Evolutionary conservation across 495 filamentous ascomycete genomes (phyloP), one percentile per base, ranked within the genome.

Genomic region (Cercophora samala): DNA sequence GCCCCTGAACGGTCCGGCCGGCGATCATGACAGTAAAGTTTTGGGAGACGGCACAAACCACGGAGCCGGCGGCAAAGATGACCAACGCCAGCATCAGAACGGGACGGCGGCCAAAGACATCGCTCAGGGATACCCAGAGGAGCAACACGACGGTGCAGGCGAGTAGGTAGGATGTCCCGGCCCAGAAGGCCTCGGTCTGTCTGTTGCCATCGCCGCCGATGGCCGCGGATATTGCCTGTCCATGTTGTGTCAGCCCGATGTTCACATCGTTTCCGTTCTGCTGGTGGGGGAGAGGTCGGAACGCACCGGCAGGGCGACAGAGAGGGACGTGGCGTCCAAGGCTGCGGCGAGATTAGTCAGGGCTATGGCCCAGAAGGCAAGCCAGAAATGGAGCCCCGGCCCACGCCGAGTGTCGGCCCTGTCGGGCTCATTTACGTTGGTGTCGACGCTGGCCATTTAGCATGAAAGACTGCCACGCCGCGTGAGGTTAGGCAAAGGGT

Each of bases 51-150:
- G 85, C 91, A 54, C 87, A 89, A 29, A 93, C 79, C 63, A 92
- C 78, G 65, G 87, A 90, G 17, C 86, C 89, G 24, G 75, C 68
- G 62, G 76, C 63, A 62, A 93, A 85, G 74, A 93, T 90, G 19
- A 87, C 69, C 11, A 86, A 71, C 52, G 91, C 86, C 9, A 85
- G 62, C n/a, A 93, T 77, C 46, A 93, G 78, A 32, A 90, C 86
- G 15, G 81, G 82, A 69, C 93, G 93, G 19, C 91, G 84, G 3
- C 91, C 91, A 78, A 87, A 92, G 64, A 93, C 90, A 69, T 93
- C 89, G 22, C 74, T 74, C 13, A 78, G 67, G 67, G 78, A 79
- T 18, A 74, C 72, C 71, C 76, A 82, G 58, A 81, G 69, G 11
- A 78, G 79, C 22, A 77, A 76, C 46, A 78, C 78, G n/a, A 81